phyloP scores from a whole-genome alignment of 1,139 yeast genomes.

The Hemisphaericaspora lyxosophila region DNA sequence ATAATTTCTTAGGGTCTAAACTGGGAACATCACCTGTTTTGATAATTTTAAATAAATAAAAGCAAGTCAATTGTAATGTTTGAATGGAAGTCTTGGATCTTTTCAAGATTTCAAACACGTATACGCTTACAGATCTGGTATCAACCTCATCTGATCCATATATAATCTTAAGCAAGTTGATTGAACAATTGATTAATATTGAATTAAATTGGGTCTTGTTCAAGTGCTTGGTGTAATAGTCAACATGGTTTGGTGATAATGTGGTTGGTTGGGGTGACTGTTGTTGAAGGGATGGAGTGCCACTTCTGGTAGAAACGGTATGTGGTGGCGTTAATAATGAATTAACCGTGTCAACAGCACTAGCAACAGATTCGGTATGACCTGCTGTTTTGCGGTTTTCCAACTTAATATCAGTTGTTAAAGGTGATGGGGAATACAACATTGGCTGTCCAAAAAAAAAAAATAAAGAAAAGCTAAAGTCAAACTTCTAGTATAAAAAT shows the following conservation, averaged over 20 bases:
- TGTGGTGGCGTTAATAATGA: slow-evolving; percentile 7
- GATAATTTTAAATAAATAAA: slow-evolving; percentile 54
- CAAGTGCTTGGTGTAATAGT: slow-evolving; percentile 40
- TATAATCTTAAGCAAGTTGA: slow-evolving; percentile 38
- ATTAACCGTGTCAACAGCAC: background rate
- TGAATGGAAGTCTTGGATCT: slow-evolving; percentile 68
- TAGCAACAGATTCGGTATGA: background rate
- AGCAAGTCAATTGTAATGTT: slow-evolving; percentile 65
- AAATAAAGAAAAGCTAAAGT: background rate
- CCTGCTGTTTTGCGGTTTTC: background rate
- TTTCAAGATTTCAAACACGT: slow-evolving; percentile 62
- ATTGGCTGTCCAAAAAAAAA: background rate
- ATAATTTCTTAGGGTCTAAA: slow-evolving; percentile 62
- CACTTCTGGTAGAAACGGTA: background rate
- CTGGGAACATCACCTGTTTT: slow-evolving; percentile 13
- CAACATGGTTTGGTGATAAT: slow-evolving; percentile 37
- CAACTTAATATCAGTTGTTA: background rate
- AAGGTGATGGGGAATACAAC: background rate
- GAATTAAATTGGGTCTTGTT: slow-evolving; percentile 44
- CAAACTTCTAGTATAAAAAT: background rate
- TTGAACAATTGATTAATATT: slow-evolving; percentile 38
- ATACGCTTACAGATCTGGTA: slow-evolving; percentile 34
- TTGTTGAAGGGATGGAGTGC: background rate
- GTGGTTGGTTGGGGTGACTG: background rate
- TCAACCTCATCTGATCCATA: slow-evolving; percentile 22